Conservation (phyloP, 2,329 filamentous ascomycete genomes). For the Talaromyces funiculosus region DNA sequence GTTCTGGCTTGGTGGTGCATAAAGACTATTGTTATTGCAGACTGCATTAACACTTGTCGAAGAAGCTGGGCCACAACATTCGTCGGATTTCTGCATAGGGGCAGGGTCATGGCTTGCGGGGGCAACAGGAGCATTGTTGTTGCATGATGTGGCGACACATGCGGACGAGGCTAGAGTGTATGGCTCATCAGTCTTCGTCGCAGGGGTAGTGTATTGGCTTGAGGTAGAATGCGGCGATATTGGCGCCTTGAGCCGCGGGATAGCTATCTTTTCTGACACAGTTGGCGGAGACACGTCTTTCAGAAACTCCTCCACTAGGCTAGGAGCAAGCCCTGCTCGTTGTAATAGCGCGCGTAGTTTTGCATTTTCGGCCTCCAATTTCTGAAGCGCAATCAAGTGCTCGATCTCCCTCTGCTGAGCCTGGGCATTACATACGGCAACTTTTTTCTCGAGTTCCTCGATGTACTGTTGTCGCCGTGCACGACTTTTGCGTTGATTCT, state of each 20-base stretch:
- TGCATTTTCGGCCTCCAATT: conserved; percentile 30
- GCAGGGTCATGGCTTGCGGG: neutral
- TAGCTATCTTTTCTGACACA: conserved; percentile 28
- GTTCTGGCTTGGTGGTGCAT: neutral
- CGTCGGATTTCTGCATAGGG: neutral
- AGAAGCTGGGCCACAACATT: neutral
- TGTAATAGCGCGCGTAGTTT: conserved; percentile 24
- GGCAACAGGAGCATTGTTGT: neutral
- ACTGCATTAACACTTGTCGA: neutral
- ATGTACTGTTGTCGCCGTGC: conserved; percentile 32
- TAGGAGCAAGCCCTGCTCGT: conserved; percentile 21
- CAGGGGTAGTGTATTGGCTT: neutral
- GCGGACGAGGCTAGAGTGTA: neutral
- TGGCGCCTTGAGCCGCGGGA: conserved; percentile 25
- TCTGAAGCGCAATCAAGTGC: conserved; percentile 29
- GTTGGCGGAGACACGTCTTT: conserved; percentile 17
- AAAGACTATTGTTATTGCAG: neutral
- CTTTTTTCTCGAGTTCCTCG: conserved; percentile 31
- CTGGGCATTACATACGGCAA: conserved; percentile 24
- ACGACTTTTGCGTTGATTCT: conserved; percentile 36
- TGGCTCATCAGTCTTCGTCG: neutral
- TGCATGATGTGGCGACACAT: neutral
- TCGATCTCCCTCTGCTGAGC: conserved; percentile 29
- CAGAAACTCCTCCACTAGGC: conserved; percentile 26
- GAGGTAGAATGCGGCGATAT: neutral